These are phyloP conservation scores for Cokeromyces recurvatus DNA, from an alignment of 371 early-diverging fungal genomes.

Conservation along the genomic window DNA sequence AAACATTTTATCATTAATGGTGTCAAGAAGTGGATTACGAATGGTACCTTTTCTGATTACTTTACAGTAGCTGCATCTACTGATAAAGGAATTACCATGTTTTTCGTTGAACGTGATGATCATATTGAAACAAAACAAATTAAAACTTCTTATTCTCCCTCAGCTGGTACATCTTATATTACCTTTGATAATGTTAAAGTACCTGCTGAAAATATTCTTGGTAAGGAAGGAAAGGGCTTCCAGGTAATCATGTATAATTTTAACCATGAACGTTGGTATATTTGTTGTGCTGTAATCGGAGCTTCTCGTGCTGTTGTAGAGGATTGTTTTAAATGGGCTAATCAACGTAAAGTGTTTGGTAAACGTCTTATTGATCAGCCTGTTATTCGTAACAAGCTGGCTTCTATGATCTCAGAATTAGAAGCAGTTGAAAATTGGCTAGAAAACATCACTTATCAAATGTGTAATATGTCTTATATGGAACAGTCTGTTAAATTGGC, in stretches of 20 bases:
- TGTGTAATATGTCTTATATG: slow-evolving; percentile 56
- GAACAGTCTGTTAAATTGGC: slow-evolving; percentile 60
- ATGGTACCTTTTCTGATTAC: slow-evolving; percentile 69
- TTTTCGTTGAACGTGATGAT: slow-evolving; percentile 64
- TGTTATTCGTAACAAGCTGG: slow-evolving; percentile 60
- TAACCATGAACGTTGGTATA: slow-evolving; percentile 78
- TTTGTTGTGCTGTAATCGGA: slow-evolving; percentile 73
- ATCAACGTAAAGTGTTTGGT: slow-evolving; percentile 83
- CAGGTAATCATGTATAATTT: slow-evolving; percentile 76
- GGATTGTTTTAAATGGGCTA: slow-evolving; percentile 81
- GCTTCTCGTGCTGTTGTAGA: slow-evolving; percentile 78
- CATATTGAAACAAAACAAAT: slow-evolving; percentile 58
- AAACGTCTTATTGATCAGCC: slow-evolving; percentile 66
- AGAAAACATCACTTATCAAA: slow-evolving; percentile 62
- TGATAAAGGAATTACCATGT: slow-evolving; percentile 70
- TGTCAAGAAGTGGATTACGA: slow-evolving; percentile 86
- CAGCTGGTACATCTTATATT: slow-evolving; percentile 71
- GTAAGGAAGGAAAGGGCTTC: slow-evolving; percentile 86
- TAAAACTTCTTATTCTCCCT: slow-evolving; percentile 58
- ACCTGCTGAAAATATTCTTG: slow-evolving; percentile 78
- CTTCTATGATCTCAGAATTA: slow-evolving; percentile 57
- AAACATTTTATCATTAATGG: slow-evolving; percentile 62
- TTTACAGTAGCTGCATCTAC: slow-evolving; percentile 61
- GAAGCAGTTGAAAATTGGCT: slow-evolving; percentile 60
- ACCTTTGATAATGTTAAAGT: slow-evolving; percentile 81